Evolutionary conservation across 1,284 basidiomycete species (phyloP).

Genomic region (Apiotrichum sp.): DNA sequence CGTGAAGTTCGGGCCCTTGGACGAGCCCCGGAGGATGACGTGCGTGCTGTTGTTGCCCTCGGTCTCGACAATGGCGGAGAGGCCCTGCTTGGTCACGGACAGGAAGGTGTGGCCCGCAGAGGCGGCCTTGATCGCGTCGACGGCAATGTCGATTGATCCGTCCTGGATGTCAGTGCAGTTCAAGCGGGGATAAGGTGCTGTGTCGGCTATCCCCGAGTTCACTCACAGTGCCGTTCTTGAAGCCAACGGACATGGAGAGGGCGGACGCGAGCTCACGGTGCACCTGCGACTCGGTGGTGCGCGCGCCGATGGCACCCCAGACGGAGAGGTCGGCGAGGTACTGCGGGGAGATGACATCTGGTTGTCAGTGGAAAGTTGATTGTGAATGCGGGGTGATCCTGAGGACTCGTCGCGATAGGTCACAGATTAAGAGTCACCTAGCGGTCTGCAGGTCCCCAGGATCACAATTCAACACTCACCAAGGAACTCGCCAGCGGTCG

Average conservation of each 20-base stretch:
- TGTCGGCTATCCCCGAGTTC: conserved; percentile 47
- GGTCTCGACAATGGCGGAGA: conserved; percentile 87
- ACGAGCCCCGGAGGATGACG: conserved; percentile 81
- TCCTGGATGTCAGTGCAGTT: conserved; percentile 37
- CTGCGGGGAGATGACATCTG: conserved; percentile 75
- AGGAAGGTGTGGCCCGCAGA: conserved; percentile 83
- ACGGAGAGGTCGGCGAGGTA: conserved; percentile 65
- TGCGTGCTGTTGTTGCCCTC: conserved; percentile 52
- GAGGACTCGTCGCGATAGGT: too few species aligned
- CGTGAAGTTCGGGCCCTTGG: conserved; percentile 77
- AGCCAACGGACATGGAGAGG: conserved; percentile 80
- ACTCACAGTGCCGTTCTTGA: conserved; percentile 55
- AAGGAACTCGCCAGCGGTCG: conserved; percentile 89
- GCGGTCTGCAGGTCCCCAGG: too few species aligned
- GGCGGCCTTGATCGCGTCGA: conserved; percentile 87
- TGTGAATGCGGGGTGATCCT: too few species aligned
- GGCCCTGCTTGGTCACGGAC: conserved; percentile 83
- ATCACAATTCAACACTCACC: conserved; percentile 45
- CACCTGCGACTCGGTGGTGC: conserved; percentile 91
- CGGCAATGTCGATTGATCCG: conserved; percentile 68
- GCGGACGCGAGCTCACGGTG: conserved; percentile 88
- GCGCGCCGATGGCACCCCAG: conserved; percentile 96
- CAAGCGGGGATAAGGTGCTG: not conserved
- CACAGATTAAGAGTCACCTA: too few species aligned
- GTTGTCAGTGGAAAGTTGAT: too few species aligned